Base-by-base conservation (phyloP, 2,329 filamentous ascomycete genomes). In the Colletotrichum sp. region DNA sequence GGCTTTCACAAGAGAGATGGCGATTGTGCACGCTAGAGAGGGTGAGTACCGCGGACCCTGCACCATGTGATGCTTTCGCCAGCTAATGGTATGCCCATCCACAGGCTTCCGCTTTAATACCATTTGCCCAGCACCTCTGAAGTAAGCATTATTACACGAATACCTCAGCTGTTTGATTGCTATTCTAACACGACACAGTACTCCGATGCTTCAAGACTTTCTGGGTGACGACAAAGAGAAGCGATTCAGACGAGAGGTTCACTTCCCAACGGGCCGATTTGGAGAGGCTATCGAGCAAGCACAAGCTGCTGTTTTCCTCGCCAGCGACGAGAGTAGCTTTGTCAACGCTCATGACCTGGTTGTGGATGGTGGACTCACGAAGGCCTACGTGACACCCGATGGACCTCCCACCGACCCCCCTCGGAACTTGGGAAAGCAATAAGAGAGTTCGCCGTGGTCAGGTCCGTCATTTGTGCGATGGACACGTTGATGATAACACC, bases 361-460 rank as follows among this genome's bases (percentile, higher is more conserved):
- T 5, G 96, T 98, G 28, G 97, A 98, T 81, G 97, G 97, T 73
- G 96, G 96, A 74, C 95, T 99, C 94, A 96, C 93, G 80, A 98
- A 94, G 89, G 95, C 96, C 59, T 98, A 98, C 84, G 92, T 94
- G 34, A 94, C 92, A 2, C 86, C 92, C 3, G 91, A 93, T 84
- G 92, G 92, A 4, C 87, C 89, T 18, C 82, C 91, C 30, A 62
- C 58, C 10, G 58, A 34, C 0, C 26, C 58, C n/a, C 30, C n/a
- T 62, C 16, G 18, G 28, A 36, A 14, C 18, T 34, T 62, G 32
- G 58, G 30, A 0, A 24, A 62, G 30, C 5, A 30, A 36, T 62
- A 36, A 0, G 30, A 14, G 16, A 21, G 21, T 36, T 13, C 4
- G 0, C 10, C 24, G 6, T 32, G 12, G 18, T 3, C 4, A 5